Conservation (phyloP, 1,284 basidiomycete genomes). For the Trichosporon sp. region DNA sequence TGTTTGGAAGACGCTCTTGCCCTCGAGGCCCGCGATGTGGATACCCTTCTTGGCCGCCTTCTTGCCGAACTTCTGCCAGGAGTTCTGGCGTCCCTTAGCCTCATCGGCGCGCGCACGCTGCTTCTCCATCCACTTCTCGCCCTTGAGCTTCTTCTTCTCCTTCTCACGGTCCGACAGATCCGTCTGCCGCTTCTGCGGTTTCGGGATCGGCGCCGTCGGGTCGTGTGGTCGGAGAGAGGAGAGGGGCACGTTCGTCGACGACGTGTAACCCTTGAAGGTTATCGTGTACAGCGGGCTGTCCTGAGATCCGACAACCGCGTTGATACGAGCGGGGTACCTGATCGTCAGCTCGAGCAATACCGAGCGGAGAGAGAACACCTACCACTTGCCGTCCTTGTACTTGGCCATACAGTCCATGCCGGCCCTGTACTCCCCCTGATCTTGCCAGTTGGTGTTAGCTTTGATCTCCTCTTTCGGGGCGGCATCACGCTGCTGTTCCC, state of each 20-base stretch:
- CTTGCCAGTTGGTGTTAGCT: conserved; percentile 41
- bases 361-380: conserved; percentile 28
- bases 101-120: conserved; percentile 87
- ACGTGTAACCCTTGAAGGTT: conserved; percentile 92
- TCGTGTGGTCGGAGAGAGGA: conserved; percentile 68
- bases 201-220: conserved; percentile 48
- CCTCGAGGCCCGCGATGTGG: conserved; percentile 73
- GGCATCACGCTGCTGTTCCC: background rate
- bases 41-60: conserved; percentile 95
- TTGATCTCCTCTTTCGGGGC: conserved; percentile 12
- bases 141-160: conserved; percentile 91
- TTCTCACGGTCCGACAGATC: conserved; percentile 79
- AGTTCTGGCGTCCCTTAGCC: conserved; percentile 71
- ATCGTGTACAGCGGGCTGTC: conserved; percentile 88
- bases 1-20: conserved; percentile 93
- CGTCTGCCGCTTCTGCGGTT: conserved; percentile 76
- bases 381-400: conserved; percentile 82
- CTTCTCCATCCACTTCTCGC: conserved; percentile 89
- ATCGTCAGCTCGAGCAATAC: conserved; percentile 25
- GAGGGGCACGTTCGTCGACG: conserved; percentile 83
- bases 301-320: conserved; percentile 78
- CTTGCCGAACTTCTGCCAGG: conserved; percentile 98
- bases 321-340: conserved; percentile 85
- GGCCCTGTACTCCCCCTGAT: conserved; percentile 60
- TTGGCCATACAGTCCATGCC: conserved; percentile 92